Conservation (phyloP, 2,329 filamentous ascomycete genomes). For the Colletotrichum eleusines region DNA sequence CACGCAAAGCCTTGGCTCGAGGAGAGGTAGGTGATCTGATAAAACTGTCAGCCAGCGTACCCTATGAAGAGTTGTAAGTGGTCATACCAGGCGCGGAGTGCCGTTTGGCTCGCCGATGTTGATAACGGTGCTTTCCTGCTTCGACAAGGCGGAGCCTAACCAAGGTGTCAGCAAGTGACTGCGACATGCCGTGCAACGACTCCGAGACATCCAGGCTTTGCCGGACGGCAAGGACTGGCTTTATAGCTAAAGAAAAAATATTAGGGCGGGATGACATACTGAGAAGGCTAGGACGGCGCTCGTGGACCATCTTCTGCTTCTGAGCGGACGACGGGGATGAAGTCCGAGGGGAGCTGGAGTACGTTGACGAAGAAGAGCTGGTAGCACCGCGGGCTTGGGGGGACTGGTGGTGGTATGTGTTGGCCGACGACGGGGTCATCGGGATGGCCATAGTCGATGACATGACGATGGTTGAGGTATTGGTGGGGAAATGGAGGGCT, state of each 20-base stretch:
- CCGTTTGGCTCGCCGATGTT: slow-evolving; percentile 81
- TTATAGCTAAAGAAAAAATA: slow-evolving; percentile 13
- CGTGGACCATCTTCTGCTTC: slow-evolving; percentile 60
- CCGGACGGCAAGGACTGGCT: slow-evolving; percentile 15
- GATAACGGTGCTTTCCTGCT: slow-evolving; percentile 83
- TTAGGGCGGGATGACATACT: slow-evolving; percentile 59
- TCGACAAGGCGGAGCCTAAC: slow-evolving; percentile 76
- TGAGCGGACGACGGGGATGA: slow-evolving; percentile 56
- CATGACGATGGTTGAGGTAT: slow-evolving; percentile 59
- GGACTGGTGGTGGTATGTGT: slow-evolving; percentile 51
- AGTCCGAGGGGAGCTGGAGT: slow-evolving; percentile 67
- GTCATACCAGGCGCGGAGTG: slow-evolving; percentile 76
- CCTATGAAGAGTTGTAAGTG: neutral
- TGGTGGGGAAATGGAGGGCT: slow-evolving; percentile 15
- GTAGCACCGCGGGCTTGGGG: slow-evolving; percentile 56
- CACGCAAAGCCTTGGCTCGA: slow-evolving; percentile 85
- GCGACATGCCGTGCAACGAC: neutral
- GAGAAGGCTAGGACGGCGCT: slow-evolving; percentile 71
- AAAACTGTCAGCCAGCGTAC: neutral
- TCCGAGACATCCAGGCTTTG: neutral
- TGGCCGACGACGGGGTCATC: slow-evolving; percentile 52
- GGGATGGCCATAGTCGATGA: slow-evolving; percentile 80
- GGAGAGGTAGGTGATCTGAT: slow-evolving; percentile 83
- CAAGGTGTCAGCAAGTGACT: slow-evolving; percentile 47
- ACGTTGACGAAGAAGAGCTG: slow-evolving; percentile 67